These are phyloP conservation scores for Tolypocladium sp. DNA, from an alignment of 2,329 filamentous ascomycete genomes.

Conservation along the genomic window DNA sequence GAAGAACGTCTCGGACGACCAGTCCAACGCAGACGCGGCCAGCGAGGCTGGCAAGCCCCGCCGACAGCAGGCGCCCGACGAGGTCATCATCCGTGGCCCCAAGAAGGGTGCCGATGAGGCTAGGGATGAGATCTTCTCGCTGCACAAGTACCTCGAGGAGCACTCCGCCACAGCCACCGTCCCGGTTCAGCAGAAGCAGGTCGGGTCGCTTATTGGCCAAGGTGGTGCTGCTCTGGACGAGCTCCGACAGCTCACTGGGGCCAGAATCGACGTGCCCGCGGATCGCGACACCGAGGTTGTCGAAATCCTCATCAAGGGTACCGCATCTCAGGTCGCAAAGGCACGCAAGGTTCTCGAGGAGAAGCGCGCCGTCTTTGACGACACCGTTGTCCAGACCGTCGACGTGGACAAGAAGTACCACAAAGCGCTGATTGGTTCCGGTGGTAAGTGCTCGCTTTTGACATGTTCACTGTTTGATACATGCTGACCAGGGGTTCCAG, in stretches of 20 bases:
- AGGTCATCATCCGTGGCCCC: conserved; percentile 84
- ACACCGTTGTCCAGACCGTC: conserved; percentile 75
- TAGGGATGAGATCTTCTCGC: conserved; percentile 79
- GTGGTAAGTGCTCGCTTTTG: conserved; percentile 54
- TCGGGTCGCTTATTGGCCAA: conserved; percentile 89
- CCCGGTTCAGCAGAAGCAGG: conserved; percentile 79
- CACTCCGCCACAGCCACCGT: conserved; percentile 74
- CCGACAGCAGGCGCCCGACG: conserved; percentile 70
- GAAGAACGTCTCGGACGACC: conserved; percentile 59
- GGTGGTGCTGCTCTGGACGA: conserved; percentile 87
- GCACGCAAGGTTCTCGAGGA: conserved; percentile 86
- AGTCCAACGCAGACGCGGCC: conserved; percentile 57
- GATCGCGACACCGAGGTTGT: conserved; percentile 66
- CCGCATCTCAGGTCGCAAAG: conserved; percentile 80
- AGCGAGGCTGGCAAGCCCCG: conserved; percentile 59
- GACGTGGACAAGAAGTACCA: conserved; percentile 95
- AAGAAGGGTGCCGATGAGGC: conserved; percentile 89
- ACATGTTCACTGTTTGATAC: neutral
- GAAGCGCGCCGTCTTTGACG: conserved; percentile 78
- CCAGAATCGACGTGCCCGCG: conserved; percentile 85
- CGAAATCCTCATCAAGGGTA: conserved; percentile 87
- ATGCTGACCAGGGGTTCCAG: conserved; percentile 31
- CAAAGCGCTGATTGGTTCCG: conserved; percentile 76
- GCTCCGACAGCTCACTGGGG: conserved; percentile 73
- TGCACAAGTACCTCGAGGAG: conserved; percentile 84